Percentiles rank a stretch among this genome's conserved stretches.
These are phyloP conservation scores for Yamadazyma takamatsuzukensis DNA, from an alignment of 805 yeast genomes.

Conservation along the genomic window DNA sequence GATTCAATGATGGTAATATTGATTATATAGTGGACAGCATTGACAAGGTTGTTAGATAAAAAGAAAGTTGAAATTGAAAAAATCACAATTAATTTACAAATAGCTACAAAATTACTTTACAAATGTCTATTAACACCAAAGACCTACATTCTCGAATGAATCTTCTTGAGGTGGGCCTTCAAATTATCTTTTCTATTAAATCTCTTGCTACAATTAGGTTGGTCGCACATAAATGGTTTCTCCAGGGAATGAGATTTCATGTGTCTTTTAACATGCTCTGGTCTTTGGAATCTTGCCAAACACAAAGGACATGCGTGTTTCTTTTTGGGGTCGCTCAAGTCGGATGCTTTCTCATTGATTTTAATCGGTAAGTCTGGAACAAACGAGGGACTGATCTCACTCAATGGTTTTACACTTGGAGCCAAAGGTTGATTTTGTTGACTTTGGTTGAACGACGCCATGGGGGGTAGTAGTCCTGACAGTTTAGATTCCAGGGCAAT, in stretches of 20 bases:
- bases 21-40: slow-evolving; percentile 34
- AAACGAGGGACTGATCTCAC: slow-evolving; percentile 11
- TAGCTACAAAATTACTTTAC: too few relatives aligned
- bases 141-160: slow-evolving; percentile 32
- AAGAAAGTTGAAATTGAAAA: too few relatives aligned
- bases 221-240: slow-evolving; percentile 54
- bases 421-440: slow-evolving; percentile 1
- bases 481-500: slow-evolving; percentile 34
- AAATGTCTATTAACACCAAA: slow-evolving; percentile 1
- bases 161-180: slow-evolving; percentile 60
- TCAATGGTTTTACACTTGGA: slow-evolving; percentile 5
- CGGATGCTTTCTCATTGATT: slow-evolving; percentile 11
- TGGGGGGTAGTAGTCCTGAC: slow-evolving; percentile 26
- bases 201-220: slow-evolving; percentile 49
- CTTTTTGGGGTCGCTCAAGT: slow-evolving; percentile 43
- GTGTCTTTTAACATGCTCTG: slow-evolving; percentile 69
- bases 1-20: slow-evolving; percentile 37
- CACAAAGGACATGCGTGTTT: slow-evolving; percentile 64
- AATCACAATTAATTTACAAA: too few relatives aligned
- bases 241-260: slow-evolving; percentile 56
- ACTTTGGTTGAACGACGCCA: slow-evolving; percentile 18
- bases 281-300: slow-evolving; percentile 59
- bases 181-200: slow-evolving; percentile 59
- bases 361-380: slow-evolving; percentile 14
- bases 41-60: slow-evolving; percentile 31